phyloP scores from a whole-genome alignment of 768 basidiomycete genomes.

The Auriscalpium microsporum region DNA sequence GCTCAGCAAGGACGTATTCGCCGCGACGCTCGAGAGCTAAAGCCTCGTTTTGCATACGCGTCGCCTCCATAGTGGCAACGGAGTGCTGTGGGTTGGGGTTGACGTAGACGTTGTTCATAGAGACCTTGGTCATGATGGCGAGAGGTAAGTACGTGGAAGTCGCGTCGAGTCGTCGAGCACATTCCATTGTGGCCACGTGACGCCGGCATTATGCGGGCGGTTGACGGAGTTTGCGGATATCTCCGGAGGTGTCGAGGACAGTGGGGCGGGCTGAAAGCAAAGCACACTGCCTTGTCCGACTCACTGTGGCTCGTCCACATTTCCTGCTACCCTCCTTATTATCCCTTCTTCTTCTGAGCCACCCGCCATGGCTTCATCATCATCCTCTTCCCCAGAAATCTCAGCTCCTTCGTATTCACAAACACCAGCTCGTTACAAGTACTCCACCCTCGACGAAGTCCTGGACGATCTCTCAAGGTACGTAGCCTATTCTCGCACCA shows the following conservation, averaged over 20 bases:
- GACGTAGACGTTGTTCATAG: not conserved
- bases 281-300: conserved; percentile 17
- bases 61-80: conserved; percentile 9
- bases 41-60: conserved; percentile 18
- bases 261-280: not conserved
- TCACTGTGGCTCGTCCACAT: conserved; percentile 23
- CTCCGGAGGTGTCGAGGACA: no score
- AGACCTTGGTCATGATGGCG: not conserved
- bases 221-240: not conserved
- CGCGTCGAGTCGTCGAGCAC: not conserved
- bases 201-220: conserved; percentile 9
- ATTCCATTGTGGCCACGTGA: not conserved
- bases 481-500: conserved; percentile 6
- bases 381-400: conserved; percentile 73
- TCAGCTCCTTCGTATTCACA: conserved; percentile 29
- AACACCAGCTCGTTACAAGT: conserved; percentile 57
- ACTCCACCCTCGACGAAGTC: conserved; percentile 65
- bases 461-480: conserved; percentile 88
- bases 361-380: conserved; percentile 61
- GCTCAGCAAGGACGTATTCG: conserved; percentile 23
- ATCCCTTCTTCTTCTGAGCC: conserved; percentile 18
- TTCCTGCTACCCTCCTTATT: conserved; percentile 23
- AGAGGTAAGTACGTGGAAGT: not conserved
- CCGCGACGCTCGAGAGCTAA: conserved; percentile 16
- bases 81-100: conserved; percentile 4